Conservation (phyloP, 257 asterid genomes). For the Nicotiana noctiflora region DNA sequence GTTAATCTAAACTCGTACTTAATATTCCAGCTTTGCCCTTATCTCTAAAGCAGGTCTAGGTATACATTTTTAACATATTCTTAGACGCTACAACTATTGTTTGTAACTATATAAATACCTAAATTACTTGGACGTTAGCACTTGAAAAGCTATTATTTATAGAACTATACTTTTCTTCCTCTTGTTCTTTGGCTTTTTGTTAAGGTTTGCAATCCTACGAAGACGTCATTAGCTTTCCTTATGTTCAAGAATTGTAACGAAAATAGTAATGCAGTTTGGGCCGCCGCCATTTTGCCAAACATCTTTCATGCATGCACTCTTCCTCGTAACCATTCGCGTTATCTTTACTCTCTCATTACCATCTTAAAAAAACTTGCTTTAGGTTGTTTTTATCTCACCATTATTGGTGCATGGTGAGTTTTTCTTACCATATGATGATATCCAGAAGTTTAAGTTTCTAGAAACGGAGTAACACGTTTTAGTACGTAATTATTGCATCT, state of each 20-base stretch:
- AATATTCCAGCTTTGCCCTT: no score
- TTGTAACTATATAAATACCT: background rate
- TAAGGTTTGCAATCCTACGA: background rate
- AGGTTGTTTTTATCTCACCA: no score
- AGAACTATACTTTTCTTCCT: background rate
- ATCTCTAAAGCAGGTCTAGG: background rate
- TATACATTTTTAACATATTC: background rate
- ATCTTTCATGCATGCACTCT: background rate
- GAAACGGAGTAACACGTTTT: no score
- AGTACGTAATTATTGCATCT: no score
- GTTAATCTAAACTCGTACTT: no score
- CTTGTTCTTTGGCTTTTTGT: background rate
- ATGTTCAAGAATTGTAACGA: background rate
- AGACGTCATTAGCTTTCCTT: background rate
- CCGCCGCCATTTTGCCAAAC: background rate
- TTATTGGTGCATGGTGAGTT: no score
- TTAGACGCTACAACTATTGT: constrained; percentile 2
- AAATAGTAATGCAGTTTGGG: background rate
- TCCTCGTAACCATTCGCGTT: background rate
- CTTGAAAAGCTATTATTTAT: background rate
- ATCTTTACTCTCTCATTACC: background rate
- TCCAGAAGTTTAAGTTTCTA: no score
- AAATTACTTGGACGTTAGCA: background rate
- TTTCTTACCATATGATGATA: no score
- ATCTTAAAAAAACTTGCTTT: no score